Percentiles rank a stretch among this genome's conserved stretches.
Conservation (phyloP, 176 grass and related monocot genomes). For the Zoysia pacifica region DNA sequence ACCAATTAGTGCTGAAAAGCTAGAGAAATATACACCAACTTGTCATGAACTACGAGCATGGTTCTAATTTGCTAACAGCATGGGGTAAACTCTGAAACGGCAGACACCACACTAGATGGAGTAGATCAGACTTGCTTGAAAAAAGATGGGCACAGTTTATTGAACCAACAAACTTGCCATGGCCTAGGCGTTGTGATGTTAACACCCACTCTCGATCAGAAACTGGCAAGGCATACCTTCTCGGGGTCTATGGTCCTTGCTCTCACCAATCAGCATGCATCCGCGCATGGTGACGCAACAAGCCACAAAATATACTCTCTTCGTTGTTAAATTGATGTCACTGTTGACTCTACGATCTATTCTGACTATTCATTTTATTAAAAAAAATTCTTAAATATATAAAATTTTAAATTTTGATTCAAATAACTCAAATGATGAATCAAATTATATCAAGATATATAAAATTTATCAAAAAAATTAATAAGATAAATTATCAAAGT, state of each 20-base stretch:
- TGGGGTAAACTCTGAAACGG: not conserved
- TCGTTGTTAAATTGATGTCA: no score
- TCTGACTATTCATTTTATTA: no score
- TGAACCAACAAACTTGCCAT: conserved; percentile 18
- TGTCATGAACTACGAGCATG: not conserved
- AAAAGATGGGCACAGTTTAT: conserved; percentile 13
- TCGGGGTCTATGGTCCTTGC: not conserved
- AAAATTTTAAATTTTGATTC: no score
- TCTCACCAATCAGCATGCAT: conserved; percentile 17
- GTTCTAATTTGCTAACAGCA: not conserved
- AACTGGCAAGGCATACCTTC: not conserved
- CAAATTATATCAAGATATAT: no score
- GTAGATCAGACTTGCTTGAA: conserved; percentile 1
- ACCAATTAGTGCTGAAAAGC: not conserved
- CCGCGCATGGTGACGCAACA: conserved; percentile 8
- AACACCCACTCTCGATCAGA: conserved; percentile 12
- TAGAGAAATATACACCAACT: not conserved
- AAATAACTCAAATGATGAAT: no score
- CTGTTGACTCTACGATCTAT: no score
- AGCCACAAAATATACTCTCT: not conserved
- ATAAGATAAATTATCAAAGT: no score
- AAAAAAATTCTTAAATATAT: no score
- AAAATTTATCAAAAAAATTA: no score
- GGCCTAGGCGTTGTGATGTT: conserved; percentile 33
- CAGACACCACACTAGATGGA: not conserved